A percentile compares a stretch with the other conserved stretches of the same genome.
Conservation (phyloP, 2,329 filamentous ascomycete species). For the Epicoccum nigrum region DNA sequence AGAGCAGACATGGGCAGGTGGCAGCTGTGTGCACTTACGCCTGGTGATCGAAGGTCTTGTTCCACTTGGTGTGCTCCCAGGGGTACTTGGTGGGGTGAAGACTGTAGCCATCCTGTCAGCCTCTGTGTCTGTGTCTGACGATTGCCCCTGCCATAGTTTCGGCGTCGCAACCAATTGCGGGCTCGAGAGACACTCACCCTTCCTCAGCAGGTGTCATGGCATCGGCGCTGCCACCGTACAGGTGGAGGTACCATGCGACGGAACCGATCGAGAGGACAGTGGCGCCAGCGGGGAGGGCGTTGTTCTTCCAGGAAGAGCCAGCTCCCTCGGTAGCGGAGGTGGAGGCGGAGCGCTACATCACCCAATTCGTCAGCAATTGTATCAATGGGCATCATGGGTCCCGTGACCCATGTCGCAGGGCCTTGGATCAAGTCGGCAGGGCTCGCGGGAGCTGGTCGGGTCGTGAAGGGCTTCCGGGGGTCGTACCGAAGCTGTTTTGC, state of each 20-base stretch:
- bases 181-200: conserved; percentile 73
- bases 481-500: conserved; percentile 56
- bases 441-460: conserved; percentile 38
- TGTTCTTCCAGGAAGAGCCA: conserved; percentile 80
- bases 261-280: conserved; percentile 87
- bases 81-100: conserved; percentile 91
- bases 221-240: conserved; percentile 86
- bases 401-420: conserved; percentile 18
- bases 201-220: conserved; percentile 95
- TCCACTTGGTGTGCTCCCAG: conserved; percentile 91
- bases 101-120: conserved; percentile 58
- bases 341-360: conserved; percentile 65
- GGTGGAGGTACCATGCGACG: conserved; percentile 95
- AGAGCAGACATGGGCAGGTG: neutral
- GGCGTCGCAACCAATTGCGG: conserved; percentile 28
- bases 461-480: conserved; percentile 33
- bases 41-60: conserved; percentile 96
- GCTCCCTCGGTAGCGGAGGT: conserved; percentile 72
- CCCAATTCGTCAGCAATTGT: conserved; percentile 39
- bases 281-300: conserved; percentile 83
- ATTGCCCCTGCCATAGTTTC: conserved; percentile 31
- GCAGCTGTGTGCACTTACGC: conserved; percentile 68
- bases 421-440: conserved; percentile 30
- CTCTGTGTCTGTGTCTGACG: conserved; percentile 29
- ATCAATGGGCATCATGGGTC: conserved; percentile 35